Base-by-base conservation (phyloP, 148 eudicot species). In the Talinum fruticosum region DNA sequence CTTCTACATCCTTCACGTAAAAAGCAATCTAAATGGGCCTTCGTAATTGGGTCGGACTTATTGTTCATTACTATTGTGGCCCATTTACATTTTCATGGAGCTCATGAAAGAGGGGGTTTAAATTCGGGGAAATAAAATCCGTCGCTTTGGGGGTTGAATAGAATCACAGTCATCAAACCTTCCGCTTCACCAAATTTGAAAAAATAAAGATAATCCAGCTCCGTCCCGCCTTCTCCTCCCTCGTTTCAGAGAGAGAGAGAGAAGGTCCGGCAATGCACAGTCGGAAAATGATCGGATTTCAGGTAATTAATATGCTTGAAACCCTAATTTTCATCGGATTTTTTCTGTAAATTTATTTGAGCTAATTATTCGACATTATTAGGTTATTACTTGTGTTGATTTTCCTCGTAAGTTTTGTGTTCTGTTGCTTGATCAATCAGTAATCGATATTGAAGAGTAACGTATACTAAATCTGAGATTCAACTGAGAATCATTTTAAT, bases 281-380 rank as follows among this genome's bases (percentile, higher is more conserved):
- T 33, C 49, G 19, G 21, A 8, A n/a, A 35, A 21, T 38, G 72
- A 69, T 69, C 51, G 13, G 29, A 62, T 19, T 2, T 34, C 71
- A 67, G 71, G 71, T 67, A 67, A 67, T 67, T 67, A 35, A 34
- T 35, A 34, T 37, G 12, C 71, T 28, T 36, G n/a, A 67, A 67
- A 67, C 71, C 71, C 71, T 67, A 67, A 67, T 67, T 8, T 34
- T 14, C 24, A 23, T 16, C 64, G 28, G 2, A 23, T 5, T 4
- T 8, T 59, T 2, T 16, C 28, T 49, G 64, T 16, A 59, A 23
- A n/a, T 8, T 23, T 23, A 8, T 59, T 59, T 13, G 14, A 41
- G 45, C 45, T 41, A 41, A 41, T 41, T 41, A 16, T 10, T 49
- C 14, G 19, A 49, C 18, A 16, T 16, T 15, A 3, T 49, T 49